Percentiles rank a stretch among this genome's conserved stretches.
phyloP scores from a whole-genome alignment of 2,329 filamentous ascomycete species.

The Graphilbum ipis-grandicollis region DNA sequence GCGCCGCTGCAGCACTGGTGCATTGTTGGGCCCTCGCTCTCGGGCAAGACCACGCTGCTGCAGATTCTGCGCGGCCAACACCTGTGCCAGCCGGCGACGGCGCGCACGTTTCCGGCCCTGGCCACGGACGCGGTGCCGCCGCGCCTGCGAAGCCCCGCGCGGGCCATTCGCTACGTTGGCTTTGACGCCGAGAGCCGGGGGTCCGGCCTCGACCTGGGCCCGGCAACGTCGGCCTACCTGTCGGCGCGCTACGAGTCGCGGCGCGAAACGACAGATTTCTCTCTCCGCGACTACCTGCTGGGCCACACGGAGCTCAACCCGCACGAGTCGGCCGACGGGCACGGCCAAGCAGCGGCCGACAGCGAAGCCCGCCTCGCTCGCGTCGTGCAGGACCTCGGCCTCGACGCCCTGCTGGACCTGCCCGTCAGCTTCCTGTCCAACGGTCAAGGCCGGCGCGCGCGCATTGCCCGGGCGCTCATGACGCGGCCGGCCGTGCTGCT shows the following conservation, averaged over 20 bases:
- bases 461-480: slow-evolving; percentile 75
- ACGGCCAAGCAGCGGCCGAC: no score
- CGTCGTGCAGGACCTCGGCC: slow-evolving; percentile 51
- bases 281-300: slow-evolving; percentile 60
- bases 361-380: no score
- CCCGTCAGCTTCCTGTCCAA: slow-evolving; percentile 86
- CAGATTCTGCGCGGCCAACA: slow-evolving; percentile 61
- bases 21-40: slow-evolving; percentile 61
- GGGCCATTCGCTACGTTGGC: slow-evolving; percentile 75
- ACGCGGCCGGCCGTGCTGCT: slow-evolving; percentile 64
- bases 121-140: slow-evolving; percentile 40
- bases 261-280: slow-evolving; percentile 76
- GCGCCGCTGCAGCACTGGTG: slow-evolving; percentile 51
- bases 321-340: no score
- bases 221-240: slow-evolving; percentile 58
- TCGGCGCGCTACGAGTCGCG: slow-evolving; percentile 82
- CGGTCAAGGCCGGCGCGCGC: slow-evolving; percentile 72
- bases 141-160: slow-evolving; percentile 38
- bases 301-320: slow-evolving; percentile 76
- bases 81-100: slow-evolving; percentile 56
- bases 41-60: slow-evolving; percentile 69
- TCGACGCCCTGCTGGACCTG: slow-evolving; percentile 54
- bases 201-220: slow-evolving; percentile 18
- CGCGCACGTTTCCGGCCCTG: slow-evolving; percentile 65
- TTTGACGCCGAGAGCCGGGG: slow-evolving; percentile 55